These are phyloP conservation scores for Phytophthora cryptogea DNA, from an alignment of 352 stramenopile species.

Conservation along the genomic window DNA sequence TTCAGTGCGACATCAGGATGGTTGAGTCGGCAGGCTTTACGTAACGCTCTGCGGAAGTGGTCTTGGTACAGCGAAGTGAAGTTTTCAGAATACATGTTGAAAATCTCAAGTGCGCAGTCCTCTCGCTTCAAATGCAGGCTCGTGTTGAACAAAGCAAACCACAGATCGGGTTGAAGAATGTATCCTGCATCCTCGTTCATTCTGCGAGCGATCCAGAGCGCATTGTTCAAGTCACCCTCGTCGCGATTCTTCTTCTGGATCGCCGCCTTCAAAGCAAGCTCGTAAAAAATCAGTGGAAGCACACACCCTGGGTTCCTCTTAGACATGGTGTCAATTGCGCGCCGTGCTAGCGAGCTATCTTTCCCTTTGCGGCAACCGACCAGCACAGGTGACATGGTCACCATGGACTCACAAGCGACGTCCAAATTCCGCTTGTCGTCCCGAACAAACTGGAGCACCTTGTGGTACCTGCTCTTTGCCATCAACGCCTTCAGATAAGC, in stretches of 20 bases:
- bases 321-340: constrained; percentile 7
- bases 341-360: constrained; percentile 7
- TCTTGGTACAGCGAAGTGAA: constrained; percentile 36
- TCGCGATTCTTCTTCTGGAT: constrained; percentile 9
- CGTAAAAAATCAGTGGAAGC: constrained; percentile 2
- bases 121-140: constrained; percentile 33
- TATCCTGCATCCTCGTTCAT: constrained; percentile 43
- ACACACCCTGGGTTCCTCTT: constrained; percentile 1
- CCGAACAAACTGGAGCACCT: constrained; percentile 1
- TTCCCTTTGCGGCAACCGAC: constrained; percentile 8
- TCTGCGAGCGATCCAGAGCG: constrained; percentile 34
- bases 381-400: constrained; percentile 4
- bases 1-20: constrained; percentile 31
- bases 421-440: constrained; percentile 11
- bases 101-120: constrained; percentile 31
- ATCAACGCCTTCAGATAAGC: constrained; percentile 11
- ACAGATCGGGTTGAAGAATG: constrained; percentile 38
- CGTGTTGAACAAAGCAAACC: constrained; percentile 47
- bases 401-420: constrained; percentile 3
- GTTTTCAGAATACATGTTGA: constrained; percentile 30
- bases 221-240: constrained; percentile 25
- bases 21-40: constrained; percentile 33
- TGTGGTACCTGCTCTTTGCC: constrained; percentile 3
- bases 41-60: constrained; percentile 38
- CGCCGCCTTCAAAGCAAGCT: constrained; percentile 10